Base-by-base conservation (phyloP, 2,329 filamentous ascomycete species). In the Coniochaeta sp. region DNA sequence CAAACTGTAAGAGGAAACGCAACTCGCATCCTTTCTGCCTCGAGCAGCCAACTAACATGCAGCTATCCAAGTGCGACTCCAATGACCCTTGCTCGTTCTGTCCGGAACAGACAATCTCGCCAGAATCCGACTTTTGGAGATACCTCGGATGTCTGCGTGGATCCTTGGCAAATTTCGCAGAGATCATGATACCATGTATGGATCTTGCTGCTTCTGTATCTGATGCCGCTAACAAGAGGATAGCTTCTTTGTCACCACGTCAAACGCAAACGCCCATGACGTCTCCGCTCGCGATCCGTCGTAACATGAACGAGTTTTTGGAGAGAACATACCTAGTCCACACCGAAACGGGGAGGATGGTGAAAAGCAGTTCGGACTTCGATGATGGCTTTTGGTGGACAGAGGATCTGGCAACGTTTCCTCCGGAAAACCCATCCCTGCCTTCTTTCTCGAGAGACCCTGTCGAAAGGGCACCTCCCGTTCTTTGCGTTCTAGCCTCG, bases 371-470 rank as follows among this genome's bases (percentile, higher is more conserved):
- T 58, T 67, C 82, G 3, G 82, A 85, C 65, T 84, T 81, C 59
- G 74, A 80, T 34, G 82, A 85, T 63, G 75, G 75, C 1, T 85
- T 85, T 65, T 85, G 82, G 82, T 82, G 80, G 79, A 80, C 78
- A 17, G 80, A 82, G 55, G 78, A 82, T 62, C 69, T 81, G 26
- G 76, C 75, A 8, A 73, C 67, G 54, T 62, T 76, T 38, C 73
- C 76, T 12, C 72, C 73, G 30, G 64, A 70, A 1, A 77, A 77
- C 55, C 73, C 74, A 4, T 70, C 73, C 4, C 61, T 72, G 10
- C 71, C 76, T 3, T 71, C 69, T 2, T 79, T 76, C 64, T 70
- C 69, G 17, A 72, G 71, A 60, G 74, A 78, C 2, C 67, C 73
- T 2, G 66, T 73, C 12, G 73, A 75, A 14, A 72, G 75, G 30